Base-by-base conservation (phyloP, 345 rosid genomes). In the Populus pruinosa region DNA sequence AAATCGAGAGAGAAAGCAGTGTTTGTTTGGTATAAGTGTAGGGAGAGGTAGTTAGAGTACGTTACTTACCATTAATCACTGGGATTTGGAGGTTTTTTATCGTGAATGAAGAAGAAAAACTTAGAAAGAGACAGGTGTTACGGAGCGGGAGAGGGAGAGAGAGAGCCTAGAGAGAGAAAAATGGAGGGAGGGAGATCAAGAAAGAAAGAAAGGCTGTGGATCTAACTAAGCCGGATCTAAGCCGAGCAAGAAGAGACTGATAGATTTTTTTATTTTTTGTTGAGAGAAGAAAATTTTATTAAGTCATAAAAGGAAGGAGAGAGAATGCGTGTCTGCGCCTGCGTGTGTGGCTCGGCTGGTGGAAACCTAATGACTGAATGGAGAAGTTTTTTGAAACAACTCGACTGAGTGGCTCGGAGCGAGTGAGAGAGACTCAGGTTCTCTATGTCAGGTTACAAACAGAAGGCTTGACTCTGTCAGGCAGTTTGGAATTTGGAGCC, bases 161-260 rank as follows among this genome's bases (percentile, higher is more conserved):
- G 79, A 76, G 82, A 1, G 13, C 0, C 16, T 2, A 78, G 75
- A 69, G 83, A 79, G 71, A 13, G 61, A 67, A 73, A 84, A 79
- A 43, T 77, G 90, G 91, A 85, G 89, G 87, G 90, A 85, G 89
- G 87, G 90, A 86, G 79, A 69, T 80, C 71, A 25, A 61, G 67
- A 9, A 17, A 21, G 50, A 27, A 74, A 74, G 59, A 33, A 2
- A 63, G 86, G 92, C 88, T 85, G 83, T 80, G 81, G 73, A 80
- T 76, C 79, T 63, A 79, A 85, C 81, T 82, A 55, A 81, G 90
- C 87, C 87, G 85, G 89, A 92, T 89, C 93, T 83, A 80, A 87
- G 95, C 91, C 89, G 92, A 86, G 84, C 78, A 36, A 50, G 77
- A 69, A 20, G 55, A 62, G 36, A 75, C 16, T 67, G 78, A 80